Evolutionary conservation across 371 early-diverging fungal species (phyloP), one percentile per base, ranked within the genome.

Genomic region (Mucor racemosus): DNA sequence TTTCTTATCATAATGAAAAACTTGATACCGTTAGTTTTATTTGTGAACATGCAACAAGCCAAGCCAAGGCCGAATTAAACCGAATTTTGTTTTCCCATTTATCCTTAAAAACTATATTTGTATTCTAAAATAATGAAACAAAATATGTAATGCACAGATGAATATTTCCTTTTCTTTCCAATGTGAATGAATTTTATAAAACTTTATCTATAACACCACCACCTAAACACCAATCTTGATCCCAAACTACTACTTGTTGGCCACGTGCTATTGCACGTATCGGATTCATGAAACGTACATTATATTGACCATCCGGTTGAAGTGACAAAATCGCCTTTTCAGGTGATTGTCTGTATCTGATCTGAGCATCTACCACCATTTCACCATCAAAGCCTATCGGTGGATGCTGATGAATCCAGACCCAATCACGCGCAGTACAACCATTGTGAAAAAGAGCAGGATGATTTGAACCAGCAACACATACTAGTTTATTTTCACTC

Each of bases 171-270:
- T 26, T 26, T 26, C 0, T 17, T 31, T 41, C 53, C 53, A 53
- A 53, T 53, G 53, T 26, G 8, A 55, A 56, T 21, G 41, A 46
- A 1, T 6, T 38, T 26, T 60, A 68, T 54, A 64, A 68, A 65
- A 68, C 60, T 17, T 66, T 41, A 31, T 82, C 76, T 48, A 86
- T 84, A 7, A 82, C 73, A 10, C 86, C 86, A 46, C 83, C 77
- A 5, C 86, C 86, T 21, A 86, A 74, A 61, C 86, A 86, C 86
- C 84, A 83, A 58, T 86, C 83, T 15, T 63, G 70, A 55, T 74
- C 66, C 82, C 84, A 86, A 31, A 84, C 72, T 35, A 81, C 86
- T 17, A 84, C 81, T 68, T 84, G 79, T 64, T 86, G 80, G 9
- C 84, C 84, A 34, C 69, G 62, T 55, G 81, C 81, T 41, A 84